Evolutionary conservation across 2,329 filamentous ascomycete species (phyloP).

Genomic region (Clonostachys solani): DNA sequence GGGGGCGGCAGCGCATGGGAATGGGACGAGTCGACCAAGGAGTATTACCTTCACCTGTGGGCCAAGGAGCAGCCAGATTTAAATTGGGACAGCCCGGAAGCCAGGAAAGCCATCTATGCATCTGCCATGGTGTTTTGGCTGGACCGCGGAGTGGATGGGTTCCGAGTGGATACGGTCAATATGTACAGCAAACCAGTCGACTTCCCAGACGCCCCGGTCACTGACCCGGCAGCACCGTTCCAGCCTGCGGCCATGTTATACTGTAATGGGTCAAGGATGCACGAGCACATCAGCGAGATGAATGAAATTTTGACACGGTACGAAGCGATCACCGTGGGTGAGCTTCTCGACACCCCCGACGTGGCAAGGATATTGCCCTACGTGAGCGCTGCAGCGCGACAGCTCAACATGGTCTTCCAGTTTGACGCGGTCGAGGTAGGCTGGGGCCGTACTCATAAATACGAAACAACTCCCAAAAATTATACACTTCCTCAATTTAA

Average conservation of each 20-base stretch:
- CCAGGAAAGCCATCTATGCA: constrained; percentile 66
- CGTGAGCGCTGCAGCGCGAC: constrained; percentile 50
- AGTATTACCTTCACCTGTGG: constrained; percentile 78
- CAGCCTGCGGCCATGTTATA: constrained; percentile 55
- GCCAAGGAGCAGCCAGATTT: constrained; percentile 74
- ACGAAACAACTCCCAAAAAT: constrained; percentile 25
- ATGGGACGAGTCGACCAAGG: constrained; percentile 66
- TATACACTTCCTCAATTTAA: constrained; percentile 46
- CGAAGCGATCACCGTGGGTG: constrained; percentile 66
- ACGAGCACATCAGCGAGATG: constrained; percentile 66
- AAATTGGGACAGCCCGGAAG: constrained; percentile 75
- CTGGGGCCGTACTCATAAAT: constrained; percentile 43
- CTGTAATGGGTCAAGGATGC: constrained; percentile 65
- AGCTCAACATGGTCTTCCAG: constrained; percentile 68
- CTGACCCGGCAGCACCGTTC: constrained; percentile 35
- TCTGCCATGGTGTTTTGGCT: constrained; percentile 77
- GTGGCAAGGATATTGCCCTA: constrained; percentile 53
- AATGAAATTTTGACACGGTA: constrained; percentile 54
- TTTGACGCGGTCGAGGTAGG: constrained; percentile 62
- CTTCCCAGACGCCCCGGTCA: constrained; percentile 54
- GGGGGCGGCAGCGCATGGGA: constrained; percentile 57
- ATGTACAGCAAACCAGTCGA: constrained; percentile 61
- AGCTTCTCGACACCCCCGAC: constrained; percentile 61
- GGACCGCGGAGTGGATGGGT: constrained; percentile 66
- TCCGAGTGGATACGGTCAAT: constrained; percentile 73